A percentile compares a stretch with the other conserved stretches of the same genome.
Evolutionary conservation across 2,329 filamentous ascomycete genomes (phyloP).

Genomic region (Botrytis tulipae): DNA sequence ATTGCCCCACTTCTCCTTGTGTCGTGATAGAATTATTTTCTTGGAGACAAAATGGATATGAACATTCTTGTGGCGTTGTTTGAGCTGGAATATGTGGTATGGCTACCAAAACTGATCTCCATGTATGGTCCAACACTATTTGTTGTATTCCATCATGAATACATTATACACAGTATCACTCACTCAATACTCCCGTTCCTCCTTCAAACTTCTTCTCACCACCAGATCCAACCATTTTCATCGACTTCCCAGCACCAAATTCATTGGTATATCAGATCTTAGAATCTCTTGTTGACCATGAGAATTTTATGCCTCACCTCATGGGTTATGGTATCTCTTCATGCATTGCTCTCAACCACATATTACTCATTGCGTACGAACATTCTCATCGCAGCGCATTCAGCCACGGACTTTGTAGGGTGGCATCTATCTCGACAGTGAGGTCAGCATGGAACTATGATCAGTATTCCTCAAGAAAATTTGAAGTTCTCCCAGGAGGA

Average conservation of each 20-base stretch:
- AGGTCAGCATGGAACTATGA: neutral
- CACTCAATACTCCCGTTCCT: neutral
- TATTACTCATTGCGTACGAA: neutral
- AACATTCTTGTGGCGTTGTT: neutral
- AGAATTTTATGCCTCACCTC: neutral
- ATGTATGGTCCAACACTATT: neutral
- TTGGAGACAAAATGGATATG: neutral
- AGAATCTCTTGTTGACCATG: neutral
- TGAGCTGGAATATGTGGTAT: neutral
- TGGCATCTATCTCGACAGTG: neutral
- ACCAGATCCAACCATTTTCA: neutral
- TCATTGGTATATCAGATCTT: neutral
- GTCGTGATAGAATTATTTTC: too few relatives aligned
- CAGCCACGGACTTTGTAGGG: neutral
- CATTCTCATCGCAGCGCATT: neutral
- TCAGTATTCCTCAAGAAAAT: neutral
- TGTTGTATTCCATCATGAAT: neutral
- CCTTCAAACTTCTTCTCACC: accelerated
- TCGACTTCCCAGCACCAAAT: neutral
- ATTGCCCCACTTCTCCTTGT: neutral
- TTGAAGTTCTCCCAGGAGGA: too few relatives aligned
- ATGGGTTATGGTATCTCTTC: neutral
- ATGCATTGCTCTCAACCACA: neutral
- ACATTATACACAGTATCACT: neutral
- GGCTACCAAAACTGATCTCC: neutral